Percentiles rank a stretch among this genome's conserved stretches.
These are phyloP conservation scores for Chenopodium suecicum DNA, from an alignment of 148 eudicot species.

Conservation along the genomic window DNA sequence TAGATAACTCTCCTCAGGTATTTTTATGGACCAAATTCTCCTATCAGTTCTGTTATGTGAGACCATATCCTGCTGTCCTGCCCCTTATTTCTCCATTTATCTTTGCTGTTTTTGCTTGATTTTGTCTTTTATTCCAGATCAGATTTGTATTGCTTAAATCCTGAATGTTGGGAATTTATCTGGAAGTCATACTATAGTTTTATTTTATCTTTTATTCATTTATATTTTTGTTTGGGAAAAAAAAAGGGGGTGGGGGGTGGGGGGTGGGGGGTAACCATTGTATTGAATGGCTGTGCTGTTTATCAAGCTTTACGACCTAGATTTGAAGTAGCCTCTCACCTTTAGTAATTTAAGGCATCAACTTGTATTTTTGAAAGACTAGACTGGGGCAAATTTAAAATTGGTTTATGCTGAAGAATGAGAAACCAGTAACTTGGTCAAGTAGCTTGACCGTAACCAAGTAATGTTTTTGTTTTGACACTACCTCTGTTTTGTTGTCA, in stretches of 20 bases:
- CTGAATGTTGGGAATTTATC: neutral
- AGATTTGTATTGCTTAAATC: neutral
- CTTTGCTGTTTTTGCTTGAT: neutral
- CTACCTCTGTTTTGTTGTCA: slow-evolving; percentile 39
- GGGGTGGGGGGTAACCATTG: neutral
- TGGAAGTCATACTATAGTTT: neutral
- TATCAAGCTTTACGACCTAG: neutral
- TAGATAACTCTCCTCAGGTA: slow-evolving; percentile 98
- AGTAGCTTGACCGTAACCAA: neutral
- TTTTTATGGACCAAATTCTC: neutral
- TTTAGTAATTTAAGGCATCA: neutral
- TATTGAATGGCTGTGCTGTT: slow-evolving; percentile 2
- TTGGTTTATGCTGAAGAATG: neutral
- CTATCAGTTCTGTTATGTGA: neutral
- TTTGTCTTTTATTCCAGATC: neutral
- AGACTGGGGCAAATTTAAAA: neutral
- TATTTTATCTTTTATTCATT: too few species aligned
- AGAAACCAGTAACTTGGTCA: neutral
- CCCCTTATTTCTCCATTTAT: slow-evolving; percentile 7
- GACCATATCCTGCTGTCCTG: neutral
- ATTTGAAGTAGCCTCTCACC: neutral
- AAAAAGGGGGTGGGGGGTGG: neutral
- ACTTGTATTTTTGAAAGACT: neutral
- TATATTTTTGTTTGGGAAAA: neutral
- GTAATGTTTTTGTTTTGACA: slow-evolving; percentile 14